These are phyloP conservation scores for Gymnopus androsaceus DNA, from an alignment of 1,284 basidiomycete species.

Conservation along the genomic window DNA sequence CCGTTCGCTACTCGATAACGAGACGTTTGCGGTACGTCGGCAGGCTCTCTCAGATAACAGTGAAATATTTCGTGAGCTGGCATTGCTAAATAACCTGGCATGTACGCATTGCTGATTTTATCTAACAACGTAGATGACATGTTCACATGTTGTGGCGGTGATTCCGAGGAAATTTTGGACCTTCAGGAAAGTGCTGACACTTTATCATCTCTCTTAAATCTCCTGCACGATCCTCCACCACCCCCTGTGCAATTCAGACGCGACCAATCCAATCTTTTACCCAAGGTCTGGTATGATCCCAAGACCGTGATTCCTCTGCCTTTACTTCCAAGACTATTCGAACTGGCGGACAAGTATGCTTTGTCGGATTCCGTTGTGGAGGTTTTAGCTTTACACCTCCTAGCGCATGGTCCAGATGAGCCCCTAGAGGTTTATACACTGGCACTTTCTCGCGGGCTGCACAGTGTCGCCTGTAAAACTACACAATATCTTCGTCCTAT, in stretches of 20 bases:
- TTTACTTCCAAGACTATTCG: conserved; percentile 53
- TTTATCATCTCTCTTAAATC: conserved; percentile 49
- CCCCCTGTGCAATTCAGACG: conserved; percentile 33
- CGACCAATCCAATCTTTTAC: conserved; percentile 25
- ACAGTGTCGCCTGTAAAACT: conserved; percentile 51
- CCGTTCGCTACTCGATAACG: conserved; percentile 49
- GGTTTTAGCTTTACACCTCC: conserved; percentile 50
- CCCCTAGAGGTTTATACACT: conserved; percentile 61
- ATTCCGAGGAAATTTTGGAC: conserved; percentile 40
- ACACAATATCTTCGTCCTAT: conserved; percentile 61
- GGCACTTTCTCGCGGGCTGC: conserved; percentile 43
- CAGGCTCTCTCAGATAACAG: conserved; percentile 49
- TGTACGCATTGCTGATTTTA: conserved; percentile 12
- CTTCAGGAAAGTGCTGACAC: conserved; percentile 51
- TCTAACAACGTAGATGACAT: conserved; percentile 50
- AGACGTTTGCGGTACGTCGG: conserved; percentile 49
- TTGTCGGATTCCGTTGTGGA: conserved; percentile 42
- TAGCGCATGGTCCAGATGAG: conserved; percentile 51
- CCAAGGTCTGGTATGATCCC: conserved; percentile 37
- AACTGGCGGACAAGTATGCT: conserved; percentile 64
- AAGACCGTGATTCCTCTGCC: conserved; percentile 60
- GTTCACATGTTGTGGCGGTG: conserved; percentile 60
- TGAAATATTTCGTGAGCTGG: conserved; percentile 57
- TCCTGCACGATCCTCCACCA: conserved; percentile 52
- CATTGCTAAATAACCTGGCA: conserved; percentile 8